Evolutionary conservation across 129 eudicot genomes (phyloP).

Genomic region (Pseudognaphalium luteoalbum): DNA sequence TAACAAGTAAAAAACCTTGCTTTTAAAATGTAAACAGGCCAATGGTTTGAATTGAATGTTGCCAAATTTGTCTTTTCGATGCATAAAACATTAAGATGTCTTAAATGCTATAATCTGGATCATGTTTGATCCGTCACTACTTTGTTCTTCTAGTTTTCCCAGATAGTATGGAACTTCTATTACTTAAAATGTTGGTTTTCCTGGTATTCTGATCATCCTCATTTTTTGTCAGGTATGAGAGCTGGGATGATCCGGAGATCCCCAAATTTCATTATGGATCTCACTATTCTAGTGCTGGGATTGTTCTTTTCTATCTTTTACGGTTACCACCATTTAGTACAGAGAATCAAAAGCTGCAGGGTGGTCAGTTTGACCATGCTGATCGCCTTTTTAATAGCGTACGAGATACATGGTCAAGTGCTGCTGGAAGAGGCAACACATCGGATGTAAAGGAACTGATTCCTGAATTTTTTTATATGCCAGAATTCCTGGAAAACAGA

Average conservation of each 20-base stretch:
- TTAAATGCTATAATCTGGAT: no score
- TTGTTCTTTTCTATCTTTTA: slow-evolving; percentile 91
- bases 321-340: slow-evolving; percentile 93
- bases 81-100: background rate
- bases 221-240: slow-evolving; percentile 63
- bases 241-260: slow-evolving; percentile 99
- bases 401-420: slow-evolving; percentile 91
- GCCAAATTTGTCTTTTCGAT: background rate
- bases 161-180: background rate
- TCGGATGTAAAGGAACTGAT: slow-evolving; percentile 96
- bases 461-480: slow-evolving; percentile 97
- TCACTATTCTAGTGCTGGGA: slow-evolving; percentile 99
- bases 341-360: slow-evolving; percentile 95
- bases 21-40: background rate
- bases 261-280: slow-evolving; percentile 99
- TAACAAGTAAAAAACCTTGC: background rate
- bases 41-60: background rate
- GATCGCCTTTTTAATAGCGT: slow-evolving; percentile 96
- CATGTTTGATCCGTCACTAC: background rate
- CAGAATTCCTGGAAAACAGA: slow-evolving; percentile 88
- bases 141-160: background rate
- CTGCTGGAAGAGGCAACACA: slow-evolving; percentile 97
- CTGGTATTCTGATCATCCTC: background rate
- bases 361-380: slow-evolving; percentile 99
- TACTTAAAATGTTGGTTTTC: background rate